Conservation (phyloP, 768 basidiomycete species). For the Mycena filopes region DNA sequence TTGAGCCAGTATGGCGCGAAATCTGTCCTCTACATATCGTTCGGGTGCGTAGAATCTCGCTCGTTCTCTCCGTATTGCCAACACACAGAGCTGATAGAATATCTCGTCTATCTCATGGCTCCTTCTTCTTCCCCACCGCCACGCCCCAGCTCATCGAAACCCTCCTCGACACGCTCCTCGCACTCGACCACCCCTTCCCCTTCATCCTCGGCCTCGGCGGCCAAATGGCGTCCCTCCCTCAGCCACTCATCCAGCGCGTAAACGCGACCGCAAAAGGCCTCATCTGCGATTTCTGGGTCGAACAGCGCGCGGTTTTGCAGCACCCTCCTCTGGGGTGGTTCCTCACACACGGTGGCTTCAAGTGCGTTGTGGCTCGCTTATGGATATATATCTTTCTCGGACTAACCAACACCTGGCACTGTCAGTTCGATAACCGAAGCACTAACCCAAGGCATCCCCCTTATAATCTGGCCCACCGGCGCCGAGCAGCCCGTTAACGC, state of each 20-base stretch:
- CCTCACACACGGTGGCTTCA: slow-evolving; percentile 19
- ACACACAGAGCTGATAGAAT: too few relatives aligned
- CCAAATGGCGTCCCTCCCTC: slow-evolving; percentile 6
- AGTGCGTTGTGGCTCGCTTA: background rate
- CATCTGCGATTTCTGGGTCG: slow-evolving; percentile 16
- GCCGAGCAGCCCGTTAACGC: slow-evolving; percentile 22
- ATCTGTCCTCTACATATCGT: slow-evolving; percentile 29
- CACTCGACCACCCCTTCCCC: slow-evolving; percentile 7
- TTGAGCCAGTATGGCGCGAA: slow-evolving; percentile 11
- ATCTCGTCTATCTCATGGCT: background rate
- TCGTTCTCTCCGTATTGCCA: too few relatives aligned
- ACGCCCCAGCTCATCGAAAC: slow-evolving; percentile 11
- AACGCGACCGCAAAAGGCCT: slow-evolving; percentile 20
- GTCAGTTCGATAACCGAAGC: slow-evolving; percentile 18
- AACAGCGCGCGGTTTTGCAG: slow-evolving; percentile 11
- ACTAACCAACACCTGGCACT: background rate
- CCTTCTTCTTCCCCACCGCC: slow-evolving; percentile 15
- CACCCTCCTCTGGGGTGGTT: slow-evolving; percentile 18
- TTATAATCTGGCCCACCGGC: slow-evolving; percentile 20
- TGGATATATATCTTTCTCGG: background rate
- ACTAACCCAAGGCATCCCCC: slow-evolving; percentile 15
- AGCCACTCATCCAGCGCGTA: slow-evolving; percentile 10
- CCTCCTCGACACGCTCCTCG: slow-evolving; percentile 9
- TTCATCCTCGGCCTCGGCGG: slow-evolving; percentile 15
- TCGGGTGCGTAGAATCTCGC: slow-evolving; percentile 12